phyloP scores from a whole-genome alignment of 2,329 filamentous ascomycete genomes.

The Colletotrichum magnum region DNA sequence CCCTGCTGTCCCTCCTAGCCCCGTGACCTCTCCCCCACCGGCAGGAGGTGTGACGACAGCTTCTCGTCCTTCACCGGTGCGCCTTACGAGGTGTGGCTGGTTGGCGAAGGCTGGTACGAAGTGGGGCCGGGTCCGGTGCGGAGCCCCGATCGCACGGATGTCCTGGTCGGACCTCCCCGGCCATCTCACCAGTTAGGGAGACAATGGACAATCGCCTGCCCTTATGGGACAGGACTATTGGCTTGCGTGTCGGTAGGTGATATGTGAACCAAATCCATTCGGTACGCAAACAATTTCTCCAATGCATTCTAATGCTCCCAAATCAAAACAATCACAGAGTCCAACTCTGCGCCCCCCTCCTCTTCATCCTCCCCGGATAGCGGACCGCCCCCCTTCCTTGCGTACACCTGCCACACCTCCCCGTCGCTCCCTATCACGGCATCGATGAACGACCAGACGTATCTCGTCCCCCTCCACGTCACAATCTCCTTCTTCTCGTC shows the following conservation, averaged over 20 bases:
- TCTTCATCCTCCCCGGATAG: constrained; percentile 13
- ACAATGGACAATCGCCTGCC: too few relatives aligned
- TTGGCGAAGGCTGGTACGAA: constrained; percentile 8
- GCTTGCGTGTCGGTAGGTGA: too few relatives aligned
- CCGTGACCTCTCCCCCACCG: not conserved
- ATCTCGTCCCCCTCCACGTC: constrained; percentile 52
- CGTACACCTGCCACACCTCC: constrained; percentile 63
- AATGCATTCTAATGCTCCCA: constrained; percentile 50
- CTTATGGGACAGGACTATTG: too few relatives aligned
- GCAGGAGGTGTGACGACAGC: not conserved
- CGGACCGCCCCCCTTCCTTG: constrained; percentile 48
- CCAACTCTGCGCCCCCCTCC: constrained; percentile 46
- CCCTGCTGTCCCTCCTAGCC: not conserved
- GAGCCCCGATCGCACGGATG: constrained; percentile 13
- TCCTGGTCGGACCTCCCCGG: not conserved
- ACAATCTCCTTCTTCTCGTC: constrained; percentile 49
- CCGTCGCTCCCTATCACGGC: constrained; percentile 52
- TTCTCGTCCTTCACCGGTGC: not conserved
- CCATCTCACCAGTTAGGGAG: not conserved
- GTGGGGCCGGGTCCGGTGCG: constrained; percentile 11
- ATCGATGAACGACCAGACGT: constrained; percentile 59
- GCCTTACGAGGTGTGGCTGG: constrained; percentile 18
- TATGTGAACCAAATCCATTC: not conserved
- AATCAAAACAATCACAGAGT: constrained; percentile 58
- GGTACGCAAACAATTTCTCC: not conserved